These are phyloP conservation scores for Poa annua DNA, from an alignment of 176 grass and related monocot genomes.

Conservation along the genomic window DNA sequence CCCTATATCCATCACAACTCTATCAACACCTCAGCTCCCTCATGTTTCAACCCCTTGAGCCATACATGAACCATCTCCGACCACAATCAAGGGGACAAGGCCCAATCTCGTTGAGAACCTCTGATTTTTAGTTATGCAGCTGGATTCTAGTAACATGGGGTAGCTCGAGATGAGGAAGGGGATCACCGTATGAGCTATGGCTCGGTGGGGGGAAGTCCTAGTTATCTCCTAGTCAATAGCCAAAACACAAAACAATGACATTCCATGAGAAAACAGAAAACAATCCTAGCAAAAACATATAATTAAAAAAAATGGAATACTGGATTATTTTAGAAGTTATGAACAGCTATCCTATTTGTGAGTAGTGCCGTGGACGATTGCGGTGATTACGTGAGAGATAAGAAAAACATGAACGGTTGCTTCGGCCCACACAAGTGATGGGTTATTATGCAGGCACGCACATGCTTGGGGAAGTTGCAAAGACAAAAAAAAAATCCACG, in stretches of 20 bases:
- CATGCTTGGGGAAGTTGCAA: background rate
- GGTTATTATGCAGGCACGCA: background rate
- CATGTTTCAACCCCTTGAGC: too few species aligned
- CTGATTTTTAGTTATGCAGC: too few species aligned
- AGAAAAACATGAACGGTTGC: background rate
- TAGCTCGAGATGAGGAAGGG: too few species aligned
- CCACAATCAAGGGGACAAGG: too few species aligned
- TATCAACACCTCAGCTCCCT: too few species aligned
- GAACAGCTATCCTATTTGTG: background rate
- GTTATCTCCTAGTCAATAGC: too few species aligned
- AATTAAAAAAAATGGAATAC: background rate
- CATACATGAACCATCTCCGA: too few species aligned
- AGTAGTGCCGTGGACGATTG: background rate
- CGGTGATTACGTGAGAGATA: background rate
- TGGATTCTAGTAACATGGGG: too few species aligned
- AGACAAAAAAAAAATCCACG: background rate
- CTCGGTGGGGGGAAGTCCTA: too few species aligned
- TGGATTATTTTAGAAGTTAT: background rate
- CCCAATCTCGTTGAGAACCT: too few species aligned
- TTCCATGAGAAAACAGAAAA: background rate
- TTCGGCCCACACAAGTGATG: background rate
- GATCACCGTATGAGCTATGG: too few species aligned
- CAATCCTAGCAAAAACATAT: background rate
- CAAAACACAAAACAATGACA: background rate
- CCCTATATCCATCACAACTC: too few species aligned